These are phyloP conservation scores for Aspergillus sp. DNA, from an alignment of 2,329 filamentous ascomycete genomes.

Conservation along the genomic window DNA sequence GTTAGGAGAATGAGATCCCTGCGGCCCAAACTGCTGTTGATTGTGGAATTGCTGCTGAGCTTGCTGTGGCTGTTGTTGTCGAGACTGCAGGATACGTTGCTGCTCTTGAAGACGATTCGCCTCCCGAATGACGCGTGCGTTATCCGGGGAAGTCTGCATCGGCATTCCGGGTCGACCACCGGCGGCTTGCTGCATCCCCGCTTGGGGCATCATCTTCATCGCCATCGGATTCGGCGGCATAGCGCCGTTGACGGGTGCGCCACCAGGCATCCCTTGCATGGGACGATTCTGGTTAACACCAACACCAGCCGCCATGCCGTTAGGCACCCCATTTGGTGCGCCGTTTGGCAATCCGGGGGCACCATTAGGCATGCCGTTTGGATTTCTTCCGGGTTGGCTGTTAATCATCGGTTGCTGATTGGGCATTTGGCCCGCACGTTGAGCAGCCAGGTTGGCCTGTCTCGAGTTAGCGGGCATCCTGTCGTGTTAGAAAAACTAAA, in stretches of 20 bases:
- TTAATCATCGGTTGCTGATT: conserved; percentile 35
- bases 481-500: conserved; percentile 4
- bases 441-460: conserved; percentile 37
- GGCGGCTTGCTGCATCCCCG: conserved; percentile 50
- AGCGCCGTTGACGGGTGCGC: conserved; percentile 42
- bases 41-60: conserved; percentile 31
- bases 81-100: conserved; percentile 56
- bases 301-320: conserved; percentile 36
- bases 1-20: conserved; percentile 41
- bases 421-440: conserved; percentile 36
- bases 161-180: conserved; percentile 32
- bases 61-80: conserved; percentile 34
- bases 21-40: conserved; percentile 35
- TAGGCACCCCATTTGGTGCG: conserved; percentile 39
- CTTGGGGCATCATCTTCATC: conserved; percentile 49
- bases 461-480: conserved; percentile 1
- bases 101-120: conserved; percentile 43
- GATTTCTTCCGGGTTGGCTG: conserved; percentile 28
- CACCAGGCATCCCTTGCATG: conserved; percentile 37
- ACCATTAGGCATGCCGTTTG: conserved; percentile 32
- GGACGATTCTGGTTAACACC: conserved; percentile 33
- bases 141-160: conserved; percentile 51
- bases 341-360: conserved; percentile 32
- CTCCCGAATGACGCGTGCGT: conserved; percentile 43
- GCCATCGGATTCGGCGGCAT: conserved; percentile 51